Conservation (phyloP, 352 stramenopile species). For the Phytophthora nicotianae region DNA sequence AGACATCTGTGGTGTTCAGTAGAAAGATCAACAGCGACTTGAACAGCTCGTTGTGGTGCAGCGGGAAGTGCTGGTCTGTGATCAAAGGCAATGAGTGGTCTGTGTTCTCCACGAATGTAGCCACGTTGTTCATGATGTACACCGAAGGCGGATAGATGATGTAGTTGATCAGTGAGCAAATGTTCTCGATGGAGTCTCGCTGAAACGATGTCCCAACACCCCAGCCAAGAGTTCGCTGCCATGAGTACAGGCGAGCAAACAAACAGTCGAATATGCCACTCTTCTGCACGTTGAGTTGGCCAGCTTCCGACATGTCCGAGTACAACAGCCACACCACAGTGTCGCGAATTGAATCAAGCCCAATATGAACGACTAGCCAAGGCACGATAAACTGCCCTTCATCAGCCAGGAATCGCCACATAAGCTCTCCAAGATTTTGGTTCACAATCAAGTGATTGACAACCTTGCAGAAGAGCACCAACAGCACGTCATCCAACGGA, state of each 20-base stretch:
- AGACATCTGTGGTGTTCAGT: constrained; percentile 63
- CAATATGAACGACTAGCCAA: constrained; percentile 83
- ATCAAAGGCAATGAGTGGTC: constrained; percentile 84
- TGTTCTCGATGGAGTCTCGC: constrained; percentile 88
- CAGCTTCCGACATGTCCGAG: constrained; percentile 76
- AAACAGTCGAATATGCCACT: constrained; percentile 79
- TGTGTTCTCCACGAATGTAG: constrained; percentile 87
- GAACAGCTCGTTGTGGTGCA: constrained; percentile 81
- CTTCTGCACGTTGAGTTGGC: constrained; percentile 64
- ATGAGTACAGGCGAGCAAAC: constrained; percentile 79
- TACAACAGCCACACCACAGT: constrained; percentile 87
- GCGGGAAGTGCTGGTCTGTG: constrained; percentile 79
- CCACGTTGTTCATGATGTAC: constrained; percentile 85
- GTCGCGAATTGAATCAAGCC: constrained; percentile 84
- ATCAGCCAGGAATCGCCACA: constrained; percentile 69
- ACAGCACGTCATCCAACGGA: constrained; percentile 73
- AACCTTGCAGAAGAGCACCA: constrained; percentile 89
- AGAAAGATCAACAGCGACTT: constrained; percentile 80
- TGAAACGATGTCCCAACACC: constrained; percentile 85
- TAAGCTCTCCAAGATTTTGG: constrained; percentile 65
- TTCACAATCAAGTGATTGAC: constrained; percentile 84
- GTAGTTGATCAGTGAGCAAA: constrained; percentile 86
- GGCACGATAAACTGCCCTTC: constrained; percentile 77
- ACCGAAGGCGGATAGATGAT: constrained; percentile 87
- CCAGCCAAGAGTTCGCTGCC: constrained; percentile 85